These are phyloP conservation scores for Psidium guajava DNA, from an alignment of 345 rosid genomes.

Conservation along the genomic window DNA sequence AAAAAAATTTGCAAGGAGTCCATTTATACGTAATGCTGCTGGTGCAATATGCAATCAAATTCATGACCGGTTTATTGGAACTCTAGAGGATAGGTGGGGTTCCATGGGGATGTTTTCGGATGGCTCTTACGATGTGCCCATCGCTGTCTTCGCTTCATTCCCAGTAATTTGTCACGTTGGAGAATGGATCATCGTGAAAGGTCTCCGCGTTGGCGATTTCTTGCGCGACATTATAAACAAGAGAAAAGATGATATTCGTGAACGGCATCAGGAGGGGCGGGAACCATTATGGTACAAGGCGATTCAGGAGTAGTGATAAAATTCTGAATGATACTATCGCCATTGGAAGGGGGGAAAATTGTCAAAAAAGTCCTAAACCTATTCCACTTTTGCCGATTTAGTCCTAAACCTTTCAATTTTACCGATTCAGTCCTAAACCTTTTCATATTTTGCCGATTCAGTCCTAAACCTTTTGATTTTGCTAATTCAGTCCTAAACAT, in stretches of 20 bases:
- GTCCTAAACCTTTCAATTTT: too few species aligned
- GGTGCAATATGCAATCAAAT: not conserved
- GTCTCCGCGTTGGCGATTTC: not conserved
- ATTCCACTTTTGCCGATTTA: too few species aligned
- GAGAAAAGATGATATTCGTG: not conserved
- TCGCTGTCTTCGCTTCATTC: too few species aligned
- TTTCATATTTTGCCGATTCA: too few species aligned
- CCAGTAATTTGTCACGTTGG: not conserved
- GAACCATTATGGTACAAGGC: not conserved
- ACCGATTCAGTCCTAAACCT: too few species aligned
- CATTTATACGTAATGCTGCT: not conserved
- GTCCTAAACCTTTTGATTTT: too few species aligned
- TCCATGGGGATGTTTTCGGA: too few species aligned
- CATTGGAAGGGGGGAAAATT: not conserved
- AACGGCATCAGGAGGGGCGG: not conserved
- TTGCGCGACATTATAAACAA: not conserved
- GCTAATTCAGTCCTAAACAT: too few species aligned
- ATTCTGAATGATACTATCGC: not conserved
- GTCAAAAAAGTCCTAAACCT: too few species aligned
- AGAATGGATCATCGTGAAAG: not conserved
- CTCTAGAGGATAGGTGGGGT: too few species aligned
- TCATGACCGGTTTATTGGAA: not conserved
- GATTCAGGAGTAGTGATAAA: not conserved
- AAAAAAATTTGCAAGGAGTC: not conserved
- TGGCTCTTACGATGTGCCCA: too few species aligned